These are phyloP conservation scores for Neofusicoccum cordaticola DNA, from an alignment of 2,329 filamentous ascomycete genomes.

Conservation along the genomic window DNA sequence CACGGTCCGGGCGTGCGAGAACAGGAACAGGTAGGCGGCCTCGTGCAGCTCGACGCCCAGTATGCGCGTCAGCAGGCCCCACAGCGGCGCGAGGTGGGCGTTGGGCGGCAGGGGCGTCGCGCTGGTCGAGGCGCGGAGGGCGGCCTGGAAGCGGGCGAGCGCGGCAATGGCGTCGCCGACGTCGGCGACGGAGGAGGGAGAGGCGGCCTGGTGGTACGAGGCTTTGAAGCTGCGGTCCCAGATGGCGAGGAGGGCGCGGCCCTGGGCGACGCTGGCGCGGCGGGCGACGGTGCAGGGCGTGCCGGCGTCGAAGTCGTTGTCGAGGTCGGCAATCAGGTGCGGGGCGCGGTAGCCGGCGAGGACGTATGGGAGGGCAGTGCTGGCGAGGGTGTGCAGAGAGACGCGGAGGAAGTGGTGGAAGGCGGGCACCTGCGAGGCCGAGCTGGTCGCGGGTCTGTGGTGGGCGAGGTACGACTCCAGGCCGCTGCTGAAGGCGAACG, in stretches of 20 bases:
- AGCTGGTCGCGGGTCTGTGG: constrained; percentile 38
- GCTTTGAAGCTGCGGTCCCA: constrained; percentile 69
- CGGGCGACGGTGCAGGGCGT: constrained; percentile 77
- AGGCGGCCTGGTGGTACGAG: constrained; percentile 21
- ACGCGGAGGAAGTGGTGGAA: constrained; percentile 68
- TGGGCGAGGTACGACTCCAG: constrained; percentile 81
- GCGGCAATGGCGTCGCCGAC: constrained; percentile 23
- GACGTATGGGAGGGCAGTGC: constrained; percentile 71
- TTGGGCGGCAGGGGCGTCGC: constrained; percentile 25
- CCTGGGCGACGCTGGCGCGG: constrained; percentile 72
- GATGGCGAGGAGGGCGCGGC: constrained; percentile 68
- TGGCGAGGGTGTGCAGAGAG: constrained; percentile 68
- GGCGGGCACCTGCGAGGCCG: constrained; percentile 33
- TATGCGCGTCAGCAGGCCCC: constrained; percentile 64
- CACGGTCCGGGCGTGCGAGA: constrained; percentile 73
- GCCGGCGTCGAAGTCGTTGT: constrained; percentile 74
- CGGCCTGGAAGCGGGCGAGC: constrained; percentile 29
- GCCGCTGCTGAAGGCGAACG: constrained; percentile 83
- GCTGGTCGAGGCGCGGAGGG: constrained; percentile 25
- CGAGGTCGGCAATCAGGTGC: constrained; percentile 53
- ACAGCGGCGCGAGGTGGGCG: constrained; percentile 69
- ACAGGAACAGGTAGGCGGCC: constrained; percentile 71
- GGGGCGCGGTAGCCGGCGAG: constrained; percentile 64
- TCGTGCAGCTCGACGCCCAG: constrained; percentile 60
- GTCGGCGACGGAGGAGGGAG: neutral